Evolutionary conservation across 2,329 filamentous ascomycete genomes (phyloP).

Genomic region (Scedosporium apiospermum): DNA sequence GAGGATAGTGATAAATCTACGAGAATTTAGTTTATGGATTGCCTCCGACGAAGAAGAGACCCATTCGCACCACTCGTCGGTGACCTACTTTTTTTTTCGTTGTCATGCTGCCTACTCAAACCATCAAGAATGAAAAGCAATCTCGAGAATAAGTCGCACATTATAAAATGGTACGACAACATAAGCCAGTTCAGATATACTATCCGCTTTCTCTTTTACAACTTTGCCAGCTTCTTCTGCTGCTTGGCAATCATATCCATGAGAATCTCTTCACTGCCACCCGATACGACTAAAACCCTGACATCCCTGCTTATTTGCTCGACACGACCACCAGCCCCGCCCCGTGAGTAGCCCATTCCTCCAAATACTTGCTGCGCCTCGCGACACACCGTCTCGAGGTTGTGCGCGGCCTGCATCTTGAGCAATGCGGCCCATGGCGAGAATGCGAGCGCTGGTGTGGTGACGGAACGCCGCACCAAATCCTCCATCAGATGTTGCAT

Average conservation of each 20-base stretch:
- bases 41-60: no score
- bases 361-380: constrained; percentile 38
- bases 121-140: no score
- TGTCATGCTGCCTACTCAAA: no score
- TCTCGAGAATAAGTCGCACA: no score
- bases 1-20: no score
- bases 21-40: no score
- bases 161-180: no score
- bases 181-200: neutral
- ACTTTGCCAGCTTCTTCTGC: constrained; percentile 1
- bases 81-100: no score
- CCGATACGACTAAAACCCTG: constrained; percentile 34
- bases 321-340: constrained; percentile 29
- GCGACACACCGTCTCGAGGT: constrained; percentile 31
- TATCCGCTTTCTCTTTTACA: neutral
- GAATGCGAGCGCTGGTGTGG: neutral
- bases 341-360: constrained; percentile 32
- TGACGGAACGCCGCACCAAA: constrained; percentile 35
- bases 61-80: no score
- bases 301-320: constrained; percentile 37
- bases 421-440: constrained; percentile 3
- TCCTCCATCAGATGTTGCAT: constrained; percentile 46
- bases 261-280: constrained; percentile 37
- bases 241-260: constrained; percentile 18
- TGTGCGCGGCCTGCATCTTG: constrained; percentile 31